Percentiles rank a stretch among this genome's conserved stretches.
These are phyloP conservation scores for Dioscorea cayenensis DNA, from an alignment of 116 monocot species.

Conservation along the genomic window DNA sequence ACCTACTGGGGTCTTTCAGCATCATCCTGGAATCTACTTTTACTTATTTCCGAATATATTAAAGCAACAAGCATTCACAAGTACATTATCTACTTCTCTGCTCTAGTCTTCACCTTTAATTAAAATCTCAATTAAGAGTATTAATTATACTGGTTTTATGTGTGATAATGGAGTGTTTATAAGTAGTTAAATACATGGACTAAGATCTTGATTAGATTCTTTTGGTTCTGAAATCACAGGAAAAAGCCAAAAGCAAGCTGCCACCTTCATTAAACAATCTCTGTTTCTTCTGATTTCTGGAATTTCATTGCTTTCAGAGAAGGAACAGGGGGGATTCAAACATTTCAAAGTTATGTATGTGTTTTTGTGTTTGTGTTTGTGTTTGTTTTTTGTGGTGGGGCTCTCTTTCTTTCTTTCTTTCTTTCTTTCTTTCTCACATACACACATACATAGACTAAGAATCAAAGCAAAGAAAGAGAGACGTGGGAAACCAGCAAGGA, in stretches of 20 bases:
- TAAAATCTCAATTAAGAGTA: too few species aligned
- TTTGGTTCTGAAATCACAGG: conserved; percentile 40
- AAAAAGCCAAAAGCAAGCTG: conserved; percentile 57
- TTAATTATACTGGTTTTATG: too few species aligned
- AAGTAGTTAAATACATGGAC: conserved; percentile 17
- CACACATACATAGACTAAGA: conserved; percentile 7
- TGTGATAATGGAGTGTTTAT: too few species aligned
- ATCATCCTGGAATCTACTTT: too few species aligned
- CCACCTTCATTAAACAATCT: conserved; percentile 25
- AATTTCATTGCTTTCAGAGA: neutral
- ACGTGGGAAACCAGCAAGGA: conserved; percentile 34
- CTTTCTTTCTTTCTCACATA: too few species aligned
- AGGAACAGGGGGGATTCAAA: conserved; percentile 5
- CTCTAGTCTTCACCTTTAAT: too few species aligned
- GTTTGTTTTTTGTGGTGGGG: conserved; percentile 38
- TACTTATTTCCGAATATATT: too few species aligned
- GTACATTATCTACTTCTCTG: too few species aligned
- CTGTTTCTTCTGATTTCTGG: neutral
- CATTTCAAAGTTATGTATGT: neutral
- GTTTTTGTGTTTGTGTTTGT: conserved; percentile 17
- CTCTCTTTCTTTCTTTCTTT: conserved; percentile 4
- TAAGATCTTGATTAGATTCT: conserved; percentile 62
- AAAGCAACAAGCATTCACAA: too few species aligned
- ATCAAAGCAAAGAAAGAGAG: conserved; percentile 34
- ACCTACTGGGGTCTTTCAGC: too few species aligned